A percentile compares a stretch with the other conserved stretches of the same genome.
phyloP scores from a whole-genome alignment of 371 early-diverging fungal genomes.

The Zychaea mexicana region DNA sequence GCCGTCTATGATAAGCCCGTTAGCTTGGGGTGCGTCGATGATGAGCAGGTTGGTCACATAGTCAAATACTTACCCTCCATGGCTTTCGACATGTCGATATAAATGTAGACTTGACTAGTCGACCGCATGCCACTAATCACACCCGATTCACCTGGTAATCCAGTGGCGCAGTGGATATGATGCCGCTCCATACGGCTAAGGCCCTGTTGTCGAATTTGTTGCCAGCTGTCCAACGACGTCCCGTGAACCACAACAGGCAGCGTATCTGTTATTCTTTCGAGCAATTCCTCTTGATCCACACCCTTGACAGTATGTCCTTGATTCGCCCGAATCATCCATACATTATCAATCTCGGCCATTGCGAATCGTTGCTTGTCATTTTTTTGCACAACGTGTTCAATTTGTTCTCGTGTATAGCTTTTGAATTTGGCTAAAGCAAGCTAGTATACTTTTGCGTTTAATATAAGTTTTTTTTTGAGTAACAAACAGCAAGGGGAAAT shows the following conservation, averaged over 20 bases:
- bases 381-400: constrained; percentile 63
- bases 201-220: constrained; percentile 53
- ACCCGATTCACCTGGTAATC: constrained; percentile 63
- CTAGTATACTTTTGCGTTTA: constrained; percentile 40
- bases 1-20: constrained; percentile 50
- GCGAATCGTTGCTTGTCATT: constrained; percentile 85
- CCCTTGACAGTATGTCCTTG: constrained; percentile 81
- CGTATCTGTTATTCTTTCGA: constrained; percentile 9
- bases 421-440: constrained; percentile 57
- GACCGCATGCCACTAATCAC: constrained; percentile 80
- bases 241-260: constrained; percentile 58
- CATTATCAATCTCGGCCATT: constrained; percentile 38
- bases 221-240: constrained; percentile 63
- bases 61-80: constrained; percentile 48
- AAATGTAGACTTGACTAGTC: constrained; percentile 69
- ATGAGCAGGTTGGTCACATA: not conserved
- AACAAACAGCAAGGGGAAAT: not conserved
- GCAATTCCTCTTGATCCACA: constrained; percentile 43
- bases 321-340: constrained; percentile 77
- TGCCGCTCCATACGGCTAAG: constrained; percentile 79
- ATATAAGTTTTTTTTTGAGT: too few species aligned
- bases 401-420: constrained; percentile 48
- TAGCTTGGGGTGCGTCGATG: not conserved
- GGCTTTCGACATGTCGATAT: constrained; percentile 71
- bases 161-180: constrained; percentile 89